phyloP scores from a whole-genome alignment of 345 rosid genomes.

The Hibiscus syriacus region DNA sequence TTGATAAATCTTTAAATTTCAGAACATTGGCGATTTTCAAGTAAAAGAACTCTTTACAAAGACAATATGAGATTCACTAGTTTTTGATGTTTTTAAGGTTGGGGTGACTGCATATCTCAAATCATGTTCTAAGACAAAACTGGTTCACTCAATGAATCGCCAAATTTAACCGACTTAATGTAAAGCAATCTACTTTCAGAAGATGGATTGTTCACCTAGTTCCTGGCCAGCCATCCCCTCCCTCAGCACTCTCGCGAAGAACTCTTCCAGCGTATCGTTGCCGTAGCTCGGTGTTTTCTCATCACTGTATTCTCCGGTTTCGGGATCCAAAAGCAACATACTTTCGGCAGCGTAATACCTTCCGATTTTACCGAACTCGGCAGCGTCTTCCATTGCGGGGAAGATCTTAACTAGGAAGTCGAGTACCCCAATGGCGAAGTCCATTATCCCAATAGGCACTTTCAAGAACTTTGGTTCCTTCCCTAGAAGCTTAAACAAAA shows the following conservation, averaged over 20 bases:
- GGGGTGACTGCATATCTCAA: not conserved
- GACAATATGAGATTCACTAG: not conserved
- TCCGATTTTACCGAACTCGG: slow-evolving; percentile 93
- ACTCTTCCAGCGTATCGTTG: slow-evolving; percentile 73
- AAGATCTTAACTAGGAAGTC: slow-evolving; percentile 64
- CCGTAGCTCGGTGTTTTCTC: slow-evolving; percentile 93
- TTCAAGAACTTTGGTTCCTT: slow-evolving; percentile 81
- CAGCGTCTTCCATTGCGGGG: slow-evolving; percentile 79
- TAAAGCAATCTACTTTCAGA: slow-evolving; percentile 24
- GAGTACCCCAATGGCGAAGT: slow-evolving; percentile 63
- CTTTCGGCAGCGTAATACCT: slow-evolving; percentile 96
- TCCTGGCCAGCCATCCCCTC: slow-evolving; percentile 98
- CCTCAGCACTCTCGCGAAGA: slow-evolving; percentile 62
- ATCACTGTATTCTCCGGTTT: slow-evolving; percentile 73
- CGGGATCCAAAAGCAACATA: slow-evolving; percentile 78
- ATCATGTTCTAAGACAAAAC: not conserved
- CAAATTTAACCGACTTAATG: not conserved
- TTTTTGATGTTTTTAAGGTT: not conserved
- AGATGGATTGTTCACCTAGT: slow-evolving; percentile 76
- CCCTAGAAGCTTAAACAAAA: slow-evolving; percentile 60
- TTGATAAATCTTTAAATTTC: not conserved
- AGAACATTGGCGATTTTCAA: not conserved
- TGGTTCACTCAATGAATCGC: not conserved
- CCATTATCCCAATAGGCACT: slow-evolving; percentile 92
- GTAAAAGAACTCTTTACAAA: not conserved